Evolutionary conservation across 2,329 filamentous ascomycete species (phyloP).

Genomic region (Fusarium agapanthi): DNA sequence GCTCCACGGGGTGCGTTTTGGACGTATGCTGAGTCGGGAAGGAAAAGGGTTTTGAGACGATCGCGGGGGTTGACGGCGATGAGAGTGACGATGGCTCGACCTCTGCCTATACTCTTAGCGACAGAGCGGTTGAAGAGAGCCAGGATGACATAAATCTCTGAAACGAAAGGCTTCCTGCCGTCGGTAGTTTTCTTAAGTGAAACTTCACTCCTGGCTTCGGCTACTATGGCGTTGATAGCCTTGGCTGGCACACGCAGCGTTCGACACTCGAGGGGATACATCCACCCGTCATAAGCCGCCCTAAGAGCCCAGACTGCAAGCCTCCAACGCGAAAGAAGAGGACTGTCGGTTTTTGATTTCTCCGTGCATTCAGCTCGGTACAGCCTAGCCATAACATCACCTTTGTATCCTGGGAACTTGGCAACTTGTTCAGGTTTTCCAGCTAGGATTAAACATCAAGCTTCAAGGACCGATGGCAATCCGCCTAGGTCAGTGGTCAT

Average conservation of each 20-base stretch:
- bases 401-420: not conserved
- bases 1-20: not conserved
- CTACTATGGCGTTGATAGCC: not conserved
- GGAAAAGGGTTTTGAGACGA: not conserved
- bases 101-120: not conserved
- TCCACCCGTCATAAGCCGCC: not conserved
- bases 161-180: not conserved
- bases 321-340: not conserved
- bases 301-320: not conserved
- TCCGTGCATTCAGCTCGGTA: not conserved
- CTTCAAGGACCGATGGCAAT: not conserved
- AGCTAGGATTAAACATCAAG: not conserved
- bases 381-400: not conserved
- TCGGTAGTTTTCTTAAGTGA: not conserved
- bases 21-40: not conserved
- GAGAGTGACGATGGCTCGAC: not conserved
- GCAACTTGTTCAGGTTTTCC: not conserved
- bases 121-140: not conserved
- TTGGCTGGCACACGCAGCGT: not conserved
- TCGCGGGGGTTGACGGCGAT: not conserved
- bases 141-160: not conserved
- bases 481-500: not conserved
- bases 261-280: not conserved
- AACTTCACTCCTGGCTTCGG: not conserved
- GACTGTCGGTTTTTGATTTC: rapidly evolving